Base-by-base conservation (phyloP, 2,329 filamentous ascomycete species). In the Simplicillium sp. region DNA sequence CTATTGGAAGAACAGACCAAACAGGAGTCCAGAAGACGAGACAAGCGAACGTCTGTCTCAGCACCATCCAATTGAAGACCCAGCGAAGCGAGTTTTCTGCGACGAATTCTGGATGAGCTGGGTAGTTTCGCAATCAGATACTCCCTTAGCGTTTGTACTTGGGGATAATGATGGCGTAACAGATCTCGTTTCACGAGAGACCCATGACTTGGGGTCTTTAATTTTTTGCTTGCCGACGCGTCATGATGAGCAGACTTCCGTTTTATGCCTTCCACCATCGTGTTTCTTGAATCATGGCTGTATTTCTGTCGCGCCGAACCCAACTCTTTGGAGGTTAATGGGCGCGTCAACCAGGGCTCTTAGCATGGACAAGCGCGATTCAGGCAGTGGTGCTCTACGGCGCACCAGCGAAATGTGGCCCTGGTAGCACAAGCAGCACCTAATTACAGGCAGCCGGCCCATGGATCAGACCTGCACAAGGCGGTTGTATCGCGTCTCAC, bases 51-150 rank as follows among this genome's bases (percentile, higher is more conserved):
- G 45, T 74, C 68, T 7, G 54, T 33, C 8, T 61, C 59, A 16
- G 45, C 39, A 15, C 43, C 15, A 6, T 54, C 47, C 6, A 44
- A 43, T 15, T 49, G 46, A 29, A 54, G 50, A 4, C 70, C 70
- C 16, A 77, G 46, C 4, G 58, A 60, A 2, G 64, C 54, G 37
- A 82, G 70, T 51, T 78, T 81, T 53, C 68, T 76, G 25, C 73
- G 65, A 36, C 78, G 65, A 40, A 80, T 56, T 41, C 71, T 83
- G 5, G 86, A 90, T 11, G 76, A 70, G n/a, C 59, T 49, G 1
- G 85, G 82, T 11, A 94, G 71, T 44, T 69, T 75, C 15, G 67
- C 66, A 37, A 89, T 65, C 32, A 89, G 65, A 62, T 87, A 85
- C 43, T 82, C 70, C 51, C 87, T 79, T 43, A 95, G 65, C 0